Percentiles rank a stretch among this genome's conserved stretches.
Conservation (phyloP, 106 monocot species). For the Ottelia alismoides region DNA sequence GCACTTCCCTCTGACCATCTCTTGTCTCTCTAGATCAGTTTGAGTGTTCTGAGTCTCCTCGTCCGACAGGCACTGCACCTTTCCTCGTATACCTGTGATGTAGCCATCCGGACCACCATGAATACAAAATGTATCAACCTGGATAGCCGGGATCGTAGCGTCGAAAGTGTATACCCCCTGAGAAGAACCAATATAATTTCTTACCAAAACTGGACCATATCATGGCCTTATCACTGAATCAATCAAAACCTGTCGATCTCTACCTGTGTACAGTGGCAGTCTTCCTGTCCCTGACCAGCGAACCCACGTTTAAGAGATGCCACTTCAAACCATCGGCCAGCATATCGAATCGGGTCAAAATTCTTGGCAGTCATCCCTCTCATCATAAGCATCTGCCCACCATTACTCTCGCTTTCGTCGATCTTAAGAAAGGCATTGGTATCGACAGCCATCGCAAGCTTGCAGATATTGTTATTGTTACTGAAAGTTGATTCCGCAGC, state of each 20-base stretch:
- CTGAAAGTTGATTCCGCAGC: no score
- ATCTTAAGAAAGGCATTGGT: no score
- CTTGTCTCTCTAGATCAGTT: constrained; percentile 57
- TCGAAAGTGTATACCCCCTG: constrained; percentile 85
- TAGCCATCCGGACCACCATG: constrained; percentile 88
- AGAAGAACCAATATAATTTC: background rate
- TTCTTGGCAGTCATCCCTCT: constrained; percentile 74
- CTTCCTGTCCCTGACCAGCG: constrained; percentile 90
- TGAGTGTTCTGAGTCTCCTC: constrained; percentile 38
- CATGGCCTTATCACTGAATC: background rate
- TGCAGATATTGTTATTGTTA: no score
- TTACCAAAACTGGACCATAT: background rate
- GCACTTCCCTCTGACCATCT: constrained; percentile 79
- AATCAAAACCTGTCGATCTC: background rate
- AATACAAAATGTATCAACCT: constrained; percentile 89
- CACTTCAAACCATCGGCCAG: constrained; percentile 96
- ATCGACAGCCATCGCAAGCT: no score
- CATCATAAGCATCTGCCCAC: constrained; percentile 65
- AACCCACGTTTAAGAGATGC: constrained; percentile 90
- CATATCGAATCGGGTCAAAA: constrained; percentile 78
- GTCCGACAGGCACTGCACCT: constrained; percentile 67
- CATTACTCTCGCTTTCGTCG: no score
- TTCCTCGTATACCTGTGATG: constrained; percentile 88
- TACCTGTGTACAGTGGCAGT: constrained; percentile 94
- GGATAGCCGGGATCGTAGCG: constrained; percentile 36